Evolutionary conservation across 768 basidiomycete species (phyloP).

Genomic region (Calocybe gangraenosa): DNA sequence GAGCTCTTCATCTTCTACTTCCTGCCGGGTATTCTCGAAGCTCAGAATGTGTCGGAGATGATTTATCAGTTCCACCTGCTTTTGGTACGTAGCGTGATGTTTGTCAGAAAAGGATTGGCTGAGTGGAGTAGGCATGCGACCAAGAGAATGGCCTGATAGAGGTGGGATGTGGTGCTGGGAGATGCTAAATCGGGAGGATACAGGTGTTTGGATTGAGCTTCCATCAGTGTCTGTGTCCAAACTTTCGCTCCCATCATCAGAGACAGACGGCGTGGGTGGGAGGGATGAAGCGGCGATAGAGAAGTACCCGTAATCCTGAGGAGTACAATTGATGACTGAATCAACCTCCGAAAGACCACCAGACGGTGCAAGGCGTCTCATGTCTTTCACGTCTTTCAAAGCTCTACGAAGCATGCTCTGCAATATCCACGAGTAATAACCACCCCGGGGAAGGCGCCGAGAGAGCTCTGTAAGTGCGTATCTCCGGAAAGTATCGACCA

Average conservation of each 20-base stretch:
- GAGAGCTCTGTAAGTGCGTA: constrained; percentile 54
- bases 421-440: constrained; percentile 53
- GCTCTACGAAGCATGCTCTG: constrained; percentile 42
- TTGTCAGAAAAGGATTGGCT: constrained; percentile 22
- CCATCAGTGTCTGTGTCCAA: constrained; percentile 41
- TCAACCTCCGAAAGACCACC: constrained; percentile 14
- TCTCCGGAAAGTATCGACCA: constrained; percentile 64
- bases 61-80: constrained; percentile 26
- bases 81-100: constrained; percentile 30
- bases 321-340: constrained; percentile 7
- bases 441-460: constrained; percentile 28
- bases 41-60: constrained; percentile 38
- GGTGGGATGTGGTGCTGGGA: constrained; percentile 23
- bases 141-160: constrained; percentile 4
- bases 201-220: constrained; percentile 45
- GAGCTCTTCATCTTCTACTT: constrained; percentile 33
- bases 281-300: constrained; percentile 27
- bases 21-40: constrained; percentile 37
- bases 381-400: constrained; percentile 31
- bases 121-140: background rate
- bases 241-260: constrained; percentile 37
- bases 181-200: constrained; percentile 25
- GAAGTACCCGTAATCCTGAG: constrained; percentile 23
- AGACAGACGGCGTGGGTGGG: constrained; percentile 27
- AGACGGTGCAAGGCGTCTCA: constrained; percentile 38